Conservation (phyloP, 2,329 filamentous ascomycete genomes). For the Penicillium janthinellum region DNA sequence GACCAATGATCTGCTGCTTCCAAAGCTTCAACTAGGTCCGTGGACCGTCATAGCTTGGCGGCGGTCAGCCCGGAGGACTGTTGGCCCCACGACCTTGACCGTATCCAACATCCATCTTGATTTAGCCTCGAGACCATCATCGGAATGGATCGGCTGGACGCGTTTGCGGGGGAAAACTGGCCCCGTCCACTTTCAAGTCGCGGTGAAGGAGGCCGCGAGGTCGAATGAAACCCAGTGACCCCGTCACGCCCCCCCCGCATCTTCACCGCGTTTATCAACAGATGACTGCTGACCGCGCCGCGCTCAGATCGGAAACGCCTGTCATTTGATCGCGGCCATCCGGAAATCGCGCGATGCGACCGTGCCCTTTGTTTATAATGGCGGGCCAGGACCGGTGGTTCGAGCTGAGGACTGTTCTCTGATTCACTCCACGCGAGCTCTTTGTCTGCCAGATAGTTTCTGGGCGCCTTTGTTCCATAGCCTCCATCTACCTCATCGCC, state of each 20-base stretch:
- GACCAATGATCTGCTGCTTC: neutral
- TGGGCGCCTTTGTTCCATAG: neutral
- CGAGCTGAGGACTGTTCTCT: neutral
- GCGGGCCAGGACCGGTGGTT: neutral
- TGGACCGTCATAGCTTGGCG: neutral
- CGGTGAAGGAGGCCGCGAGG: neutral
- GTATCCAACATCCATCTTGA: neutral
- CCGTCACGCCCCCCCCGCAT: constrained; percentile 21
- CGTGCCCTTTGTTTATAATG: constrained; percentile 1
- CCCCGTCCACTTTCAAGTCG: neutral
- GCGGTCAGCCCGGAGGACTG: neutral
- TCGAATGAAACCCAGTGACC: constrained; percentile 19
- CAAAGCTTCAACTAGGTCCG: neutral
- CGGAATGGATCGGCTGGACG: constrained; percentile 6
- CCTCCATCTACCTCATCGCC: neutral
- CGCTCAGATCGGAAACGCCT: constrained; percentile 14
- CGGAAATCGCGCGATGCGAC: neutral
- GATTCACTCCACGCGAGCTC: neutral
- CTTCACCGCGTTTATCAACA: constrained; percentile 10
- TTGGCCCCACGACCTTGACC: neutral
- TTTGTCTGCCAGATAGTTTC: neutral
- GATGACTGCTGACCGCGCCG: constrained; percentile 18
- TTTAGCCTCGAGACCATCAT: neutral
- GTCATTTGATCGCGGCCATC: constrained; percentile 20
- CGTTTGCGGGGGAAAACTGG: neutral